These are phyloP conservation scores for Clavispora carvajalis DNA, from an alignment of 805 yeast genomes.

Conservation along the genomic window DNA sequence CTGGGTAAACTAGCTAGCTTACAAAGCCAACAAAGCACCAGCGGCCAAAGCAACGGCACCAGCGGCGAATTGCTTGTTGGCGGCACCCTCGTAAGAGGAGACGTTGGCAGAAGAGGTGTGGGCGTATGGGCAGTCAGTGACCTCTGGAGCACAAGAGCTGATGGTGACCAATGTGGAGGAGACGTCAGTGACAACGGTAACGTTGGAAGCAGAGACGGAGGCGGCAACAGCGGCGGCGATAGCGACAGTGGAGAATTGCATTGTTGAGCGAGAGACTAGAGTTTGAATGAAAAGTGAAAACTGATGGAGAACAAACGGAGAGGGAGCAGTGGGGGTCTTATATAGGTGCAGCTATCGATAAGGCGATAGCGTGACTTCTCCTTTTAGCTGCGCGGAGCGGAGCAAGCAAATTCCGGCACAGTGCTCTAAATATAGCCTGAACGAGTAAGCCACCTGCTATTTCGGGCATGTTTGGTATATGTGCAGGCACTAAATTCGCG, in stretches of 20 bases:
- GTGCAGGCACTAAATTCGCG: not conserved
- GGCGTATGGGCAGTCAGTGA: constrained; percentile 47
- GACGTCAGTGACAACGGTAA: constrained; percentile 22
- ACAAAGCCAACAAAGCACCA: constrained; percentile 42
- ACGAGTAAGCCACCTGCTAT: not conserved
- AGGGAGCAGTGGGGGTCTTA: not conserved
- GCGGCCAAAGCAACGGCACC: constrained; percentile 45
- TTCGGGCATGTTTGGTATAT: not conserved
- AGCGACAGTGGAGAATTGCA: constrained; percentile 44
- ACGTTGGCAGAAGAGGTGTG: constrained; percentile 22
- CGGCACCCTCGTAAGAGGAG: constrained; percentile 32
- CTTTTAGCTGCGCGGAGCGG: no score
- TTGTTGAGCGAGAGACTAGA: constrained; percentile 19
- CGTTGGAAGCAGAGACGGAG: constrained; percentile 28
- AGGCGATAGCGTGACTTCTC: no score
- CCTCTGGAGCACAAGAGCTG: constrained; percentile 40
- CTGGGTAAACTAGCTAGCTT: constrained; percentile 9
- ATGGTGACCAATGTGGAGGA: constrained; percentile 40
- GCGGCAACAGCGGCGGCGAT: constrained; percentile 36
- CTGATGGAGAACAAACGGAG: not conserved
- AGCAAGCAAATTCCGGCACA: no score
- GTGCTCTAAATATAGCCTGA: not conserved
- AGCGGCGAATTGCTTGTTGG: constrained; percentile 31
- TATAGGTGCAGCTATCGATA: not conserved
- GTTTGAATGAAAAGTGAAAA: constrained; percentile 2